Evolutionary conservation across 176 grass and related monocot species (phyloP), one percentile per base, ranked within the genome.

Genomic region (Dendrocalamus sinicus): DNA sequence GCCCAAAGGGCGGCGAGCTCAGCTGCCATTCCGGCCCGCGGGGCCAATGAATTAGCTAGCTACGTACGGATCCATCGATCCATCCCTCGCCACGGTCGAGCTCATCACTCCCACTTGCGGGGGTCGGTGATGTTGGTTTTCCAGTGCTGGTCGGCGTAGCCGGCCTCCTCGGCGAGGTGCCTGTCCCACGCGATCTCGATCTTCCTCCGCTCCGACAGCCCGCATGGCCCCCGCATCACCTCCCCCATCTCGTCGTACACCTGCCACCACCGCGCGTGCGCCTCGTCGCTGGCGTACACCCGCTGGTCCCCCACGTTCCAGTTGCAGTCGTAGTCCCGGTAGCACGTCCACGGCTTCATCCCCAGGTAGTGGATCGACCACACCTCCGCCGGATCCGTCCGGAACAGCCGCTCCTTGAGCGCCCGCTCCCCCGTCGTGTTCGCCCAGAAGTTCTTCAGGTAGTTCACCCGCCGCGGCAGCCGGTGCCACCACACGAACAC

Each of bases 401-500:
- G 63, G 89, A 98, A 92, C 77, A 98, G 73, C 22, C 91, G 65
- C 78, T 95, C 91, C 96, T 92, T 92, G 37, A 92, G 85, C 53
- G 86, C 75, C 7, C 91, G 65, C 86, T 98, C 93, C 0, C 76
- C 88, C 4, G 93, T 89, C 1, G 88, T 91, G 89, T 91, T 98
- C 0, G 85, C 88, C 93, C 91, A 94, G 87, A 94, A 94, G 90
- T 95, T 94, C 93, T 98, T 98, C 43, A 98, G 80, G 86, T 91
- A 98, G 88, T 98, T 98, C 9, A 94, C 86, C 1, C 96, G 86
- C 12, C 89, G 85, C 37, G 96, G 93, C 75, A 98, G 89, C 2
- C 96, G 91, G 86, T 98, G 96, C 96, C 96, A 98, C 96, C 93
- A 98, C 41, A 92, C 93, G 88, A 98, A 98, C 83, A 95, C 88